phyloP scores from a whole-genome alignment of 1,139 yeast species.

The Geotrichum klebahnii region DNA sequence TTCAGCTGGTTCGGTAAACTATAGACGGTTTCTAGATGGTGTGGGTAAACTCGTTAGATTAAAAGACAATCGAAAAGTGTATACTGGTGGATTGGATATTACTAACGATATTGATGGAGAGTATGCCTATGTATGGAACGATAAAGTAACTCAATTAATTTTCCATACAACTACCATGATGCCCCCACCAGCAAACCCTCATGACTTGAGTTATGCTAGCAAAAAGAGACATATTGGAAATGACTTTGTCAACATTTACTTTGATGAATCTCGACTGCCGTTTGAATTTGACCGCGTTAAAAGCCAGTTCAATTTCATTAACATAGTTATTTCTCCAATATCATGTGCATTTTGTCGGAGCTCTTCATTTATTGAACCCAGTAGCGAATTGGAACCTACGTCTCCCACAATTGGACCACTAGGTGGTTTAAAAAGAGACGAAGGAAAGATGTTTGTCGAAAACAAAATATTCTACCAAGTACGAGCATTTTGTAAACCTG shows the following conservation, averaged over 20 bases:
- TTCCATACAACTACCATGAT: slow-evolving; percentile 80
- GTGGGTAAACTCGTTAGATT: slow-evolving; percentile 60
- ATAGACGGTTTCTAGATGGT: slow-evolving; percentile 53
- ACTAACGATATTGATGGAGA: slow-evolving; percentile 68
- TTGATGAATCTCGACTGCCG: slow-evolving; percentile 64
- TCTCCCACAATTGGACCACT: slow-evolving; percentile 6
- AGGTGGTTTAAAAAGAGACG: slow-evolving; percentile 7
- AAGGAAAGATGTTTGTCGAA: not conserved
- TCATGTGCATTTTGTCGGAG: slow-evolving; percentile 29
- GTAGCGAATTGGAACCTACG: slow-evolving; percentile 2
- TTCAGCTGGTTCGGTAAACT: slow-evolving; percentile 58
- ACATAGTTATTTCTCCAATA: slow-evolving; percentile 72
- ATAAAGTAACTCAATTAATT: slow-evolving; percentile 64
- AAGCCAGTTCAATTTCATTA: slow-evolving; percentile 80
- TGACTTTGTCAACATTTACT: slow-evolving; percentile 72
- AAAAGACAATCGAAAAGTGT: slow-evolving; percentile 52
- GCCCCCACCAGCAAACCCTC: slow-evolving; percentile 48
- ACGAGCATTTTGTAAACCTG: slow-evolving; percentile 58
- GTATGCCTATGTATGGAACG: slow-evolving; percentile 68
- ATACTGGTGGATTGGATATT: slow-evolving; percentile 77
- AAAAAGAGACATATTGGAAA: slow-evolving; percentile 85
- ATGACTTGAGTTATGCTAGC: slow-evolving; percentile 47
- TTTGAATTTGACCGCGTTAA: slow-evolving; percentile 67
- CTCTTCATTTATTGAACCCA: not conserved
- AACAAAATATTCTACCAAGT: slow-evolving; percentile 49